Percentiles rank a stretch among this genome's conserved stretches.
Conservation (phyloP, 257 asterid species). For the Fraxinus pennsylvanica region DNA sequence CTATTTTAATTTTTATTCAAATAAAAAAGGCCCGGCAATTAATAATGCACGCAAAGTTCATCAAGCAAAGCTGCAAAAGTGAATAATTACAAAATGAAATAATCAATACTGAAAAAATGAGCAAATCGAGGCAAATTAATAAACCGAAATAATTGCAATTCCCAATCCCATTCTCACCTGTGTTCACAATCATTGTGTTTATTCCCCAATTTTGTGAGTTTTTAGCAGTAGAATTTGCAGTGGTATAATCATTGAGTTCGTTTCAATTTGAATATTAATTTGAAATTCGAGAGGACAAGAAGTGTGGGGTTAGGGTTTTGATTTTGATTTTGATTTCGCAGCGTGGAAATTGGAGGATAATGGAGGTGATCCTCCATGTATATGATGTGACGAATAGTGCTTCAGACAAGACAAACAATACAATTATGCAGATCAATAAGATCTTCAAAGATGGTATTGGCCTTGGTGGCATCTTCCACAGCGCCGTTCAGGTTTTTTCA, state of each 20-base stretch:
- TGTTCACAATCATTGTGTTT: conserved; percentile 5
- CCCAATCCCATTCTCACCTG: neutral
- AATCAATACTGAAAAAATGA: neutral
- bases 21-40: neutral
- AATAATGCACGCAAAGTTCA: neutral
- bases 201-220: conserved; percentile 29
- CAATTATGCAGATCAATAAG: conserved; percentile 95
- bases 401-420: conserved; percentile 83
- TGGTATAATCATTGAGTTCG: neutral
- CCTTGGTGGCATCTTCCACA: conserved; percentile 94
- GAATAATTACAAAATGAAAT: conserved; percentile 5
- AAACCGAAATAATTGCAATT: neutral
- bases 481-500: conserved; percentile 85
- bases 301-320: conserved; percentile 29
- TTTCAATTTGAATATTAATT: conserved; percentile 20
- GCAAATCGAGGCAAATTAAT: neutral
- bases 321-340: conserved; percentile 13
- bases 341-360: conserved; percentile 30
- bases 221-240: conserved; percentile 1
- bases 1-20: neutral
- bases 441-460: conserved; percentile 97
- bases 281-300: neutral
- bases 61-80: neutral
- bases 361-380: conserved; percentile 55
- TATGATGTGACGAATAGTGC: conserved; percentile 95